Evolutionary conservation across 2,329 filamentous ascomycete genomes (phyloP).

Genomic region (Tolypocladium paradoxum): DNA sequence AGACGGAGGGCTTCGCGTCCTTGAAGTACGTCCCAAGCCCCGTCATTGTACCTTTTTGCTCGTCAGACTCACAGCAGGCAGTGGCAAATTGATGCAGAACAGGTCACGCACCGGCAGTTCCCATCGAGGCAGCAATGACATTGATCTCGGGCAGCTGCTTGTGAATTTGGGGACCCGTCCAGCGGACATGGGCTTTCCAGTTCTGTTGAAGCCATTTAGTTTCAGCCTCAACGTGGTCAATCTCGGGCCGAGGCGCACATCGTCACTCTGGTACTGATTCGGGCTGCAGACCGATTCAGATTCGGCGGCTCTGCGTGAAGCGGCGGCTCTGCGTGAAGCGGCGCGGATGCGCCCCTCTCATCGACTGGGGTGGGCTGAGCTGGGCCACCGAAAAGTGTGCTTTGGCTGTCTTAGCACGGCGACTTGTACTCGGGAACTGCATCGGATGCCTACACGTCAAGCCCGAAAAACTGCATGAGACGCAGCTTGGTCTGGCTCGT

Average conservation of each 20-base stretch:
- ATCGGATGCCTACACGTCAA: constrained; percentile 16
- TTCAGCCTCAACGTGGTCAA: neutral
- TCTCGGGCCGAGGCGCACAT: constrained; percentile 9
- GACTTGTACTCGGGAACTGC: neutral
- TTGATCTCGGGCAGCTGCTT: constrained; percentile 45
- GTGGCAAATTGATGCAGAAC: neutral
- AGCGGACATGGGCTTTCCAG: constrained; percentile 42
- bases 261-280: constrained; percentile 23
- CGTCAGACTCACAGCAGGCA: neutral
- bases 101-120: constrained; percentile 25
- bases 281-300: constrained; percentile 17
- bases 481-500: constrained; percentile 20
- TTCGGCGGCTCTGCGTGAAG: constrained; percentile 18
- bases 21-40: constrained; percentile 41
- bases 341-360: constrained; percentile 18
- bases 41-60: constrained; percentile 30
- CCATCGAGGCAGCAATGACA: constrained; percentile 44
- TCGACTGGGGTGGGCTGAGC: constrained; percentile 22
- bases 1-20: constrained; percentile 35
- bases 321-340: constrained; percentile 17
- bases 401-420: constrained; percentile 2
- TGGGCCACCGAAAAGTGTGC: constrained; percentile 20
- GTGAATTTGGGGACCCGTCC: constrained; percentile 49
- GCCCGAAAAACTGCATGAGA: constrained; percentile 22
- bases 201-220: constrained; percentile 23